phyloP scores from a whole-genome alignment of 805 yeast species.

The Starmerella khaoyaiensis region DNA sequence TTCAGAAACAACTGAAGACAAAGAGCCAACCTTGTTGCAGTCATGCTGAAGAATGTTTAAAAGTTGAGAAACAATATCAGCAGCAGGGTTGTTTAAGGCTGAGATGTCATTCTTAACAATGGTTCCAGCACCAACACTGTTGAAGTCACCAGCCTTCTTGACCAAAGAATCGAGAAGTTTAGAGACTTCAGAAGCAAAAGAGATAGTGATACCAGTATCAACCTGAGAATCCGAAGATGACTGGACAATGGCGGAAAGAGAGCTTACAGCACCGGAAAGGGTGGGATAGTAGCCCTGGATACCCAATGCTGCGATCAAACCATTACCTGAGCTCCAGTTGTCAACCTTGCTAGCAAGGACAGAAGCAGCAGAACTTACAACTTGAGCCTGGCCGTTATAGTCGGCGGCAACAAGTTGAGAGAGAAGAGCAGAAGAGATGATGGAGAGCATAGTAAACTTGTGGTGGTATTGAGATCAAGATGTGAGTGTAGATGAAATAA shows the following conservation, averaged over 20 bases:
- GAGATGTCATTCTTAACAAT: constrained; percentile 22
- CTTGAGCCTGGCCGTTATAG: no score
- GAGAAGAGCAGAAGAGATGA: no score
- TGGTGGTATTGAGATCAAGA: no score
- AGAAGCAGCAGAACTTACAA: constrained; percentile 1
- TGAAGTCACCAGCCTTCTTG: constrained; percentile 22
- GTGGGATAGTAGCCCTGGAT: constrained; percentile 1
- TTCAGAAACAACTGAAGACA: constrained; percentile 11
- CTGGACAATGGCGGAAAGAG: constrained; percentile 9
- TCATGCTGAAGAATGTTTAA: constrained; percentile 15
- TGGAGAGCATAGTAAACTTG: no score
- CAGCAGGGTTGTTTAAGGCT: constrained; percentile 19
- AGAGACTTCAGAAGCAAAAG: constrained; percentile 13
- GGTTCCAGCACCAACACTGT: constrained; percentile 18
- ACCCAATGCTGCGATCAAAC: constrained; percentile 1
- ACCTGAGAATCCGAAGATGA: constrained; percentile 11
- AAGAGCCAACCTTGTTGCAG: constrained; percentile 13
- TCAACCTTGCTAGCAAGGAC: constrained; percentile 1
- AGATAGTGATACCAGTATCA: constrained; percentile 3
- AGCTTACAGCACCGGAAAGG: not conserved
- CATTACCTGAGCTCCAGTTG: not conserved
- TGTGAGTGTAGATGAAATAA: no score
- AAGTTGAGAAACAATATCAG: constrained; percentile 15
- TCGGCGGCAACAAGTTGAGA: not conserved
- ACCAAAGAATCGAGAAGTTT: constrained; percentile 19